Evolutionary conservation across 768 basidiomycete species (phyloP), one percentile per base, ranked within the genome.

Genomic region (Clavulina sp.): DNA sequence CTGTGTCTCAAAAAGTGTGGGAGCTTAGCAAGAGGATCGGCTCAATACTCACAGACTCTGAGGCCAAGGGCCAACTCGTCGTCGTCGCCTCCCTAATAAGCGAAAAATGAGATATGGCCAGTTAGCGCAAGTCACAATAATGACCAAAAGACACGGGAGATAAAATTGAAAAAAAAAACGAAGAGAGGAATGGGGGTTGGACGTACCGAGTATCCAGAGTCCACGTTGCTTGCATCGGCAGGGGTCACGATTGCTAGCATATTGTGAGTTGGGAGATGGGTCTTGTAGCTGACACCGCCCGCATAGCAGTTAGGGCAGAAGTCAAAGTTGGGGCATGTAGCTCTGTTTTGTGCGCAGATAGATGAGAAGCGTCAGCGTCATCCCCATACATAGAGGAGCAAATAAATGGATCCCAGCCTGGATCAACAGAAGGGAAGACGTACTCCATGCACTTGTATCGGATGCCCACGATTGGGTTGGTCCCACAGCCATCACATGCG

Each of bases 371-470:
- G 26, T 46, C 43, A 46, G 43, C 26, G 9, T 46, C 43, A 46
- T 46, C 1, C 13, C 13, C 43, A 46, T 9, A n/a, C n/a, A n/a
- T n/a, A n/a, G n/a, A n/a, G n/a, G n/a, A n/a, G n/a, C n/a, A n/a
- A n/a, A n/a, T n/a, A n/a, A n/a, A n/a, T n/a, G n/a, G n/a, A n/a
- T n/a, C n/a, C n/a, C n/a, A n/a, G n/a, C n/a, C n/a, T n/a, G n/a
- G n/a, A n/a, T n/a, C n/a, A 28, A 13, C 24, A 26, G 13, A 16
- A 16, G 13, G 1, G 9, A 24, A 9, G 16, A 46, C 43, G 13
- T 26, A 46, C 43, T 46, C 43, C 43, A 46, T 9, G 43, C 43
- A 46, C 24, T 46, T 46, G 43, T 46, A 46, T 9, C 43, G 43
- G 13, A 24, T 9, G 43, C 43, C 43, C 43, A 26, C 43, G 13